Conservation (phyloP, 2,329 filamentous ascomycete genomes). For the Colletotrichum aenigma region DNA sequence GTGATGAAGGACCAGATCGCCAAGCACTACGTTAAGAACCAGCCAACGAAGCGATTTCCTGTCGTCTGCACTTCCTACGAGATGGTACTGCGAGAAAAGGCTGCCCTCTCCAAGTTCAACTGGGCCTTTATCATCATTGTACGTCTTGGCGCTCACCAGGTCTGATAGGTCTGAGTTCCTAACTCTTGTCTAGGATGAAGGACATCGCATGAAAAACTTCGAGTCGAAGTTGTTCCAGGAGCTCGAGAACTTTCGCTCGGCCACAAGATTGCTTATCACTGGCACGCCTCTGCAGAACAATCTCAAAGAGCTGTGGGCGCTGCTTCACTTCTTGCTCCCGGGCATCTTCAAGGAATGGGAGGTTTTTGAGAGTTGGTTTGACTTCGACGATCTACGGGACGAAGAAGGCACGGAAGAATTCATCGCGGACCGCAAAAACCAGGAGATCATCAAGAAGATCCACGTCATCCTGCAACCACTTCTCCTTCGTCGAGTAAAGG, state of each 20-base stretch:
- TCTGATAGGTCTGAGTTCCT: neutral
- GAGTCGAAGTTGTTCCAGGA: slow-evolving; percentile 92
- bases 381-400: slow-evolving; percentile 91
- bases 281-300: slow-evolving; percentile 97
- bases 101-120: slow-evolving; percentile 79
- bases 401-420: slow-evolving; percentile 80
- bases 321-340: slow-evolving; percentile 91
- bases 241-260: slow-evolving; percentile 85
- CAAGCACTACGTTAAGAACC: slow-evolving; percentile 66
- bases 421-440: slow-evolving; percentile 72
- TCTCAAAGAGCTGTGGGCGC: slow-evolving; percentile 89
- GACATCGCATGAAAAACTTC: slow-evolving; percentile 96
- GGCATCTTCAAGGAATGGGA: slow-evolving; percentile 93
- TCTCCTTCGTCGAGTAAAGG: slow-evolving; percentile 85
- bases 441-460: slow-evolving; percentile 69
- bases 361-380: slow-evolving; percentile 95
- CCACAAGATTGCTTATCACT: slow-evolving; percentile 89
- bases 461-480: slow-evolving; percentile 94
- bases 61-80: slow-evolving; percentile 96
- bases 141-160: neutral
- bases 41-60: slow-evolving; percentile 73
- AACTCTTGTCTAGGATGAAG: slow-evolving; percentile 71
- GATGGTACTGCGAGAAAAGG: slow-evolving; percentile 90
- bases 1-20: slow-evolving; percentile 77
- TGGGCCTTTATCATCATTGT: slow-evolving; percentile 99